Base-by-base conservation (phyloP, 2,329 filamentous ascomycete species). In the Cladosporium cucumerinum region DNA sequence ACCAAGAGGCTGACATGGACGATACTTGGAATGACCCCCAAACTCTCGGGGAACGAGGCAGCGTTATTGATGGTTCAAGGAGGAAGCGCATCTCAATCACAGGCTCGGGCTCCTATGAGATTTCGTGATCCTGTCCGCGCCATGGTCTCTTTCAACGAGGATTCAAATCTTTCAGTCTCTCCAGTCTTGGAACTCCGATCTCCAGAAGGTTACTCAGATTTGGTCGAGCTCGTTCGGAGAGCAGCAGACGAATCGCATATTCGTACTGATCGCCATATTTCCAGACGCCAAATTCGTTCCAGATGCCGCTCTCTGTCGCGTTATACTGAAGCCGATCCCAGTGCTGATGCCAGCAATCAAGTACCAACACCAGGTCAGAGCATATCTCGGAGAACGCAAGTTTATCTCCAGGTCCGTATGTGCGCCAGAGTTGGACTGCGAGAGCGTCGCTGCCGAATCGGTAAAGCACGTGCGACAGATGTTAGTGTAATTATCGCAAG, bases 191-290 rank as follows among this genome's bases (percentile, higher is more conserved):
- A 21, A n/a, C 26, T 12, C 51, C 51, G 18, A 54, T 21, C 8
- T 28, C 51, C 14, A 54, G 18, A 21, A 54, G 30, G 51, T 6
- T 54, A n/a, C 11, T 18, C 7, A 54, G 28, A 32, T 54, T 26
- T 8, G 28, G 51, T 21, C 51, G 26, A 21, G 51, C 16, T n/a
- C 51, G 18, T 28, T 28, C 51, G 18, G 51, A 54, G n/a, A 54
- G 51, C 57, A 65, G 57, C 23, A 68, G 36, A 16, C 67, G 63
- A 34, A 59, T 65, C 36, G 65, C 65, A 26, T 36, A 43, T 32
- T 68, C 67, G 52, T 64, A 67, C 61, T 68, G 66, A 28, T 68
- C 65, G 12, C 65, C 66, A 49, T 68, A 58, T 18, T 61, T 62
- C 52, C 55, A 68, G 32, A 68, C 67, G 2, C 63, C 65, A 46